A percentile compares a stretch with the other conserved stretches of the same genome.
phyloP scores from a whole-genome alignment of 345 rosid genomes.

The Eutrema yunnanense region DNA sequence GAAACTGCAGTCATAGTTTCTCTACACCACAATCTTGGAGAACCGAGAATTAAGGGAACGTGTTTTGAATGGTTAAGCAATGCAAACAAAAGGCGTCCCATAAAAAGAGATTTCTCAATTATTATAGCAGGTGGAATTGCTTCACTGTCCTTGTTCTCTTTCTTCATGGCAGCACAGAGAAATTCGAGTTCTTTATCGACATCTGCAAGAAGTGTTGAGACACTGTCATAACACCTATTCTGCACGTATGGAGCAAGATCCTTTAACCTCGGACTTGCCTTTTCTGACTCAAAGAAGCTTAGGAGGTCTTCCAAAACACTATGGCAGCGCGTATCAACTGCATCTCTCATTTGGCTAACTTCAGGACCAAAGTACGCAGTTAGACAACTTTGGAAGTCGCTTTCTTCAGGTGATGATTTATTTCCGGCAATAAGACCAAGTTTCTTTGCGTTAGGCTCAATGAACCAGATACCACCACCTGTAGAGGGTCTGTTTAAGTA shows the following conservation, averaged over 20 bases:
- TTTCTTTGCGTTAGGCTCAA: constrained; percentile 68
- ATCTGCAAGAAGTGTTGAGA: constrained; percentile 59
- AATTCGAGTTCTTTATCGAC: constrained; percentile 62
- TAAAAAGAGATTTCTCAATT: constrained; percentile 82
- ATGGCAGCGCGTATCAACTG: constrained; percentile 71
- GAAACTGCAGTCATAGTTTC: constrained; percentile 48
- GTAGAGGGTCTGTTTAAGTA: constrained; percentile 78
- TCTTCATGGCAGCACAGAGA: constrained; percentile 48
- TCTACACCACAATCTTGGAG: constrained; percentile 93
- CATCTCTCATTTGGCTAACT: constrained; percentile 81
- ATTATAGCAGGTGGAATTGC: constrained; percentile 47
- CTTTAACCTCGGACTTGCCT: constrained; percentile 73
- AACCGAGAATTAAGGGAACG: constrained; percentile 75
- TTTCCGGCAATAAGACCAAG: constrained; percentile 36
- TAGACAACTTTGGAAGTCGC: constrained; percentile 72
- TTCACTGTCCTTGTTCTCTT: constrained; percentile 32
- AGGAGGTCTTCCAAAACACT: constrained; percentile 75
- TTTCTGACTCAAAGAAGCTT: constrained; percentile 88
- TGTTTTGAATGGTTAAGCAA: constrained; percentile 75
- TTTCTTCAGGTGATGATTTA: constrained; percentile 51
- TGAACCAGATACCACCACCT: constrained; percentile 96
- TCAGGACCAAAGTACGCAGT: constrained; percentile 84
- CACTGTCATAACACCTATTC: constrained; percentile 68
- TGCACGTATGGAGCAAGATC: constrained; percentile 78
- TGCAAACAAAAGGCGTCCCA: constrained; percentile 91